Conservation (phyloP, 2,329 filamentous ascomycete species). For the Pseudogymnoascus sp. region DNA sequence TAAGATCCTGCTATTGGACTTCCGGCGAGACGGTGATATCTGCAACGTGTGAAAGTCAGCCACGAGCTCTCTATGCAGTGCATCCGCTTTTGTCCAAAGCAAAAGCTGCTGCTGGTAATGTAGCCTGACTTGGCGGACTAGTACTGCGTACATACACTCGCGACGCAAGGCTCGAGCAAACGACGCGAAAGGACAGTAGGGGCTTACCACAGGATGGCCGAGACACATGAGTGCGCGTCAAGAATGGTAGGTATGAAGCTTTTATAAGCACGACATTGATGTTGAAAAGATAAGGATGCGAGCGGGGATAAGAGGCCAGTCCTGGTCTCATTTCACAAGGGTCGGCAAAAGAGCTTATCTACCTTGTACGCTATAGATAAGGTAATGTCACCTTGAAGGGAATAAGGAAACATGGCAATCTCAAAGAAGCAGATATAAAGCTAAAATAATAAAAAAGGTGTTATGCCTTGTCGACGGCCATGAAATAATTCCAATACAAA, state of each 20-base stretch:
- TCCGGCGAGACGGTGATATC: conserved; percentile 6
- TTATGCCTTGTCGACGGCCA: neutral
- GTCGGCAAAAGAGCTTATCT: conserved; percentile 7
- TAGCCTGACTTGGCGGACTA: neutral
- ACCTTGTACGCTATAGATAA: neutral
- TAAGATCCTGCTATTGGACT: conserved; percentile 30
- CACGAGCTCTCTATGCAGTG: neutral
- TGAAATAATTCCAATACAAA: neutral
- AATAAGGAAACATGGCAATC: conserved; percentile 2
- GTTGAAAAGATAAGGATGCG: conserved; percentile 8
- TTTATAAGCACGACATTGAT: conserved; percentile 7
- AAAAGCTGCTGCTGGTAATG: neutral
- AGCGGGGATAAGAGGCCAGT: conserved; percentile 9
- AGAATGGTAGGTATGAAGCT: neutral
- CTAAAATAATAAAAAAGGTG: neutral
- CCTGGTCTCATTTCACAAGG: conserved; percentile 5
- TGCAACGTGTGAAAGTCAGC: neutral
- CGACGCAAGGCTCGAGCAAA: neutral
- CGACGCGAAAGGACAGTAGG: neutral
- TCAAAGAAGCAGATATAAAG: neutral
- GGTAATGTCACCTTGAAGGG: neutral
- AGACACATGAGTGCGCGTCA: conserved; percentile 8
- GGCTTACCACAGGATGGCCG: neutral
- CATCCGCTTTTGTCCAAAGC: neutral
- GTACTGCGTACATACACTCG: neutral